Evolutionary conservation across 495 filamentous ascomycete genomes (phyloP), one percentile per base, ranked within the genome.

Genomic region (Rhypophila decipiens): DNA sequence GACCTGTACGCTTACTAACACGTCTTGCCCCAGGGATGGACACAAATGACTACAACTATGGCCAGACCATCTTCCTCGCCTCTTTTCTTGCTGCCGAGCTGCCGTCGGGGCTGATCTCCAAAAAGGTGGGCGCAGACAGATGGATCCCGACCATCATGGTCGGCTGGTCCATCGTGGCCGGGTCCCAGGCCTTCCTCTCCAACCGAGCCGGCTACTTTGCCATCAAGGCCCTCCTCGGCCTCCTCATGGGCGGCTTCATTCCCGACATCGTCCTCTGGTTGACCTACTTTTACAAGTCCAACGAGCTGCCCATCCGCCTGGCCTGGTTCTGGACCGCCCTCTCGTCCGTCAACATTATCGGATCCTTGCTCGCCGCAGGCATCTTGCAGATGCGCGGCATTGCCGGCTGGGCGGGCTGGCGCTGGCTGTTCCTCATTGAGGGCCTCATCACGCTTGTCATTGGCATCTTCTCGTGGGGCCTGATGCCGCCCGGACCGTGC

Each of bases 141-240:
- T 90, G 86, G 86, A 90, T 93, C 55, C 85, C 87, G 0, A 70
- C 83, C 36, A 85, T 89, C 52, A 88, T 89, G 79, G 65, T 86
- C 4, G 68, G 67, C 2, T 90, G 86, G 86, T 85, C 80, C 65
- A 52, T 86, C 11, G 76, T 88, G 19, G 84, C 84, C 0, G 67
- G 73, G n/a, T 76, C 73, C 41, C 85, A 90, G 58, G 74, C 82
- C 4, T 78, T 78, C 47, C 51, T 90, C 9, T 69, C 60, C 34
- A 76, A 75, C 10, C 62, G 70, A 33, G 57, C 56, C 0, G 74
- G 76, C 0, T 90, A 84, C 60, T 80, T 74, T 45, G 66, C 72
- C 9, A 75, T 68, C 46, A 68, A 87, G 39, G 73, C 77, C 11
- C 63, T 89, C 7, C 70, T 89, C 4, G 85, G 85, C 22, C 62